A percentile compares a stretch with the other conserved stretches of the same genome.
Evolutionary conservation across 2,329 filamentous ascomycete genomes (phyloP).

Genomic region (Cephalotrichum gorgonifer): DNA sequence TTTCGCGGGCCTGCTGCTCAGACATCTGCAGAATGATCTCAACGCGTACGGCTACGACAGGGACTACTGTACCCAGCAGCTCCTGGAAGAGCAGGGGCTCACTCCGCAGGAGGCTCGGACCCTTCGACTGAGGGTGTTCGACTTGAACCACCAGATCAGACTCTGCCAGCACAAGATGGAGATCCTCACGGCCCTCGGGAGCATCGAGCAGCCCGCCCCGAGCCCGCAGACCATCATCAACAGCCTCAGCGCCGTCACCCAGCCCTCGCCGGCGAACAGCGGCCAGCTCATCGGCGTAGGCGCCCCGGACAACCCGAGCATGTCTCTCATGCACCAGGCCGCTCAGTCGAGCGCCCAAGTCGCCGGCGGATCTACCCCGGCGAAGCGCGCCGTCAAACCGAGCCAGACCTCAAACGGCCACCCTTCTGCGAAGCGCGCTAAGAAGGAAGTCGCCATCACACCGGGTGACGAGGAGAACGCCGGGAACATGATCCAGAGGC

Average conservation of each 20-base stretch:
- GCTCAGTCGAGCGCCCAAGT: neutral
- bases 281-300: neutral
- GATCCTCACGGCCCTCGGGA: conserved; percentile 12
- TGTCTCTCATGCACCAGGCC: conserved; percentile 2
- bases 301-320: neutral
- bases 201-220: conserved; percentile 17
- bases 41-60: conserved; percentile 29
- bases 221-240: conserved; percentile 5
- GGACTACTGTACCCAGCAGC: conserved; percentile 26
- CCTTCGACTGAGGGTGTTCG: conserved; percentile 29
- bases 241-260: conserved; percentile 8
- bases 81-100: conserved; percentile 19
- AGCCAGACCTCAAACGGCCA: neutral
- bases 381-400: conserved; percentile 3
- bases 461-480: conserved; percentile 7
- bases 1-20: conserved; percentile 6
- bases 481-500: conserved; percentile 21
- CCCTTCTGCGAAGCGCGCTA: conserved; percentile 8
- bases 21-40: conserved; percentile 30
- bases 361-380: neutral
- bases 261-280: conserved; percentile 3
- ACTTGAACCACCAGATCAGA: conserved; percentile 33
- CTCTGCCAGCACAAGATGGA: conserved; percentile 29
- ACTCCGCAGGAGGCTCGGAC: conserved; percentile 29
- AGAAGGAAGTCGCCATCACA: conserved; percentile 9